Percentiles rank a stretch among this genome's conserved stretches.
Conservation (phyloP, 192 early-diverging fungal genomes). For the Umbelopsis sp. region DNA sequence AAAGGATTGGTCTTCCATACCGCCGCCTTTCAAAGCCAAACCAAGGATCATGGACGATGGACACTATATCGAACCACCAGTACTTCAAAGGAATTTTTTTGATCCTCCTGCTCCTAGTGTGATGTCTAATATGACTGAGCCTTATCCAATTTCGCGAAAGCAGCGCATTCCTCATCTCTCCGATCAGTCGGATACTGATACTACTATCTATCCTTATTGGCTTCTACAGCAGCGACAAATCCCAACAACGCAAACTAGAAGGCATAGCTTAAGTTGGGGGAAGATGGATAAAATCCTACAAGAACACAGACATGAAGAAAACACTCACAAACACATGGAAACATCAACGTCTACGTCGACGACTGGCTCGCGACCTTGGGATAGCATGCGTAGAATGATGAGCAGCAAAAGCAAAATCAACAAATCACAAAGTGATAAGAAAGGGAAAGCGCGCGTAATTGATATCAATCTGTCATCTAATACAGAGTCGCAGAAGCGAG, state of each 20-base stretch:
- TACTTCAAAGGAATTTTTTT: neutral
- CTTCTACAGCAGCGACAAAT: neutral
- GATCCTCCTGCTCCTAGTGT: neutral
- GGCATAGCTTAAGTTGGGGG: slow-evolving; percentile 8
- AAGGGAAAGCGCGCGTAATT: slow-evolving; percentile 1
- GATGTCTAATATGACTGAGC: neutral
- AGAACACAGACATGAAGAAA: neutral
- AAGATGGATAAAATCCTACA: slow-evolving; percentile 3
- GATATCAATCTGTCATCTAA: neutral
- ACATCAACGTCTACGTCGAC: neutral
- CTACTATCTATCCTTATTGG: neutral
- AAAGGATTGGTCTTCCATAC: slow-evolving; percentile 6
- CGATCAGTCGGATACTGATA: neutral
- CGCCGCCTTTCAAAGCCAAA: neutral
- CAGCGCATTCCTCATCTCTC: neutral
- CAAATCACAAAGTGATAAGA: slow-evolving; percentile 1
- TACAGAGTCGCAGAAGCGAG: neutral
- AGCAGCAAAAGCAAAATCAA: neutral
- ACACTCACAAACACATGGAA: neutral
- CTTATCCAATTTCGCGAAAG: neutral
- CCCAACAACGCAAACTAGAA: neutral
- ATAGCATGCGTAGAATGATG: slow-evolving; percentile 1
- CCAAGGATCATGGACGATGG: slow-evolving; percentile 1
- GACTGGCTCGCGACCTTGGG: neutral
- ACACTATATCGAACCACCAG: neutral